Base-by-base conservation (phyloP, 1,139 yeast species). In the Trichomonascaceae sp. region DNA sequence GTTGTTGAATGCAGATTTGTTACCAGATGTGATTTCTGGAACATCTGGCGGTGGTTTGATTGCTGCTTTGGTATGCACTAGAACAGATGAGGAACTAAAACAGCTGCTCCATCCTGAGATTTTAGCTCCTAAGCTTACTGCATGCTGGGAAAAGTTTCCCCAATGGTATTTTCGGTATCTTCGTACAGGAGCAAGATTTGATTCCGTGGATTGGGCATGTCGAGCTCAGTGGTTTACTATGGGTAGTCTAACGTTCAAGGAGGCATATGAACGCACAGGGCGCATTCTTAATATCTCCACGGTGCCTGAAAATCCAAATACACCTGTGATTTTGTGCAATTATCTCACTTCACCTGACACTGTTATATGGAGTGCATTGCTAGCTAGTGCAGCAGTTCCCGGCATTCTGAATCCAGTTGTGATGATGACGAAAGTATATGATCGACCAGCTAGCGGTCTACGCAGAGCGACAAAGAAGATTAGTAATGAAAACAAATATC, bases 1-100 rank as follows among this genome's bases (percentile, higher is more conserved):
- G 0, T 68, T 87, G 43, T 70, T 86, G 5, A 90, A 87, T 58
- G 79, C 80, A 54, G 84, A 83, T 63, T 70, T 81, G 51, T 70
- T 87, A 53, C 95, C 95, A 1, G 75, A 76, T 12, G 84, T 87
- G 45, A 74, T 87, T 15, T 81, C 88, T 36, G 95, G 95, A 0
- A 87, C 95, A 0, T 83, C 89, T 1, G 95, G 95, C 1, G 95
- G 95, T 10, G 93, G 90, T 0, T 68, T 85, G n/a, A 81, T 86
- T 24, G 93, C 95, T 0, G 87, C 91, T 0, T 68, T 87, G 48
- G 81, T 86, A 0, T 80, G 91, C 55, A 82, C 89, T 0, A 71
- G 91, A 56, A 83, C 89, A 1, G 78, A 85, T 62, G 84, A 82
- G 30, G 95, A 87, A 63, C 73, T 87, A 50, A 69, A 72, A 48